These are phyloP conservation scores for Prillingera fragicola DNA, from an alignment of 1,284 basidiomycete species.

Conservation along the genomic window DNA sequence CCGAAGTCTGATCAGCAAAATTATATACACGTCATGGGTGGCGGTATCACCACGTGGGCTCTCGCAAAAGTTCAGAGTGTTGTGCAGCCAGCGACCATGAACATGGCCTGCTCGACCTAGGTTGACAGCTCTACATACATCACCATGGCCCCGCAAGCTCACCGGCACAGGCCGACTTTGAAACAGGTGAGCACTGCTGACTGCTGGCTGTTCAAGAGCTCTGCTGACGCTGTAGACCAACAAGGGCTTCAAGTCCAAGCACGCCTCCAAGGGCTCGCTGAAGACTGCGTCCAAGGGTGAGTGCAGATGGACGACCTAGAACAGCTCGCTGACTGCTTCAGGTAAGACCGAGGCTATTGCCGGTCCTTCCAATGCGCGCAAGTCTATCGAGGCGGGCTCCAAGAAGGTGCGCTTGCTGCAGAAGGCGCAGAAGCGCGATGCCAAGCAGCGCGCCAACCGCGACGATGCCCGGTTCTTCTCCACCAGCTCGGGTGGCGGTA, in stretches of 20 bases:
- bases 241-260: conserved; percentile 82
- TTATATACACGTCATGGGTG: too few species aligned
- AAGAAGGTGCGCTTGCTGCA: conserved; percentile 44
- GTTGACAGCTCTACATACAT: too few species aligned
- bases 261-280: conserved; percentile 71
- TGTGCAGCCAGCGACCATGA: too few species aligned
- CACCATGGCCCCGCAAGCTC: conserved; percentile 33
- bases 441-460: conserved; percentile 65
- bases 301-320: conserved; percentile 15
- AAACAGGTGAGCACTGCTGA: conserved; percentile 60
- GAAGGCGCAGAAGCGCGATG: conserved; percentile 46
- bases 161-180: conserved; percentile 71
- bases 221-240: conserved; percentile 57
- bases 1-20: too few species aligned
- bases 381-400: conserved; percentile 20
- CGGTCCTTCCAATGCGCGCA: too few species aligned
- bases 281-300: conserved; percentile 77
- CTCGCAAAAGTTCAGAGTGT: too few species aligned
- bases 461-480: conserved; percentile 47
- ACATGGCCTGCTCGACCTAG: too few species aligned
- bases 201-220: neutral
- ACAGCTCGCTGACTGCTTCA: too few species aligned
- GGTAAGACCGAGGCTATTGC: conserved; percentile 34
- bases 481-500: conserved; percentile 45
- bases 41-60: too few species aligned